Evolutionary conservation across 1,139 yeast genomes (phyloP).

Genomic region (Tardiomyces depauwii): DNA sequence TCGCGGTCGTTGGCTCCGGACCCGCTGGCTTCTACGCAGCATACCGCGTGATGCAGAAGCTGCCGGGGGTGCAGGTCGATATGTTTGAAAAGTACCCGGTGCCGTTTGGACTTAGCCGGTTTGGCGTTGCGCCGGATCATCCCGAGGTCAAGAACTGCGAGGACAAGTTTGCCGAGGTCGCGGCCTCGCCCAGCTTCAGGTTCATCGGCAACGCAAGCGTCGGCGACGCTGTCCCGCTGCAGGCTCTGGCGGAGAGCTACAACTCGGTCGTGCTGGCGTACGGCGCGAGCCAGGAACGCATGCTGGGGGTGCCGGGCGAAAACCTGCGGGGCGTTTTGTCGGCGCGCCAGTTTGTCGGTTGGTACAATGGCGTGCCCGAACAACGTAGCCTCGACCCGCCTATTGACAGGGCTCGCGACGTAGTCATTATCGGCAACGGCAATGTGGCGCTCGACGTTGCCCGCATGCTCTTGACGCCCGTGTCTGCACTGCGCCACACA

Average conservation of each 20-base stretch:
- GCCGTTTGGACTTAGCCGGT: constrained; percentile 84
- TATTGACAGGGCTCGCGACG: constrained; percentile 49
- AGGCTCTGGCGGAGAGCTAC: constrained; percentile 42
- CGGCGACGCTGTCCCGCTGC: constrained; percentile 46
- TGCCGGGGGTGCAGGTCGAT: constrained; percentile 26
- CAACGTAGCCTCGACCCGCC: constrained; percentile 37
- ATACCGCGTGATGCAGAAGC: constrained; percentile 51
- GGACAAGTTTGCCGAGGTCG: constrained; percentile 62
- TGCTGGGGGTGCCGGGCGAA: constrained; percentile 47
- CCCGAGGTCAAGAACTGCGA: constrained; percentile 82
- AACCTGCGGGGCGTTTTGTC: constrained; percentile 53
- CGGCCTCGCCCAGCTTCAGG: constrained; percentile 38
- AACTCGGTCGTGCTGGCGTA: constrained; percentile 71
- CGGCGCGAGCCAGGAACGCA: constrained; percentile 64
- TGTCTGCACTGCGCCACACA: constrained; percentile 39
- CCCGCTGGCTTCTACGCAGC: constrained; percentile 96
- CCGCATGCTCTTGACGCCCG: constrained; percentile 52
- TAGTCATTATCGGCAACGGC: constrained; percentile 89
- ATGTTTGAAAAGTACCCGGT: constrained; percentile 74
- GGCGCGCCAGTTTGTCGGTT: constrained; percentile 82
- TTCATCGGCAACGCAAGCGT: constrained; percentile 69
- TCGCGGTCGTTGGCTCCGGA: constrained; percentile 84
- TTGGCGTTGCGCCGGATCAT: constrained; percentile 99
- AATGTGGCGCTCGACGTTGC: constrained; percentile 95
- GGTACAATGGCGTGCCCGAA: constrained; percentile 92